Conservation (phyloP, 805 yeast species). For the Ogataea degrootiae region DNA sequence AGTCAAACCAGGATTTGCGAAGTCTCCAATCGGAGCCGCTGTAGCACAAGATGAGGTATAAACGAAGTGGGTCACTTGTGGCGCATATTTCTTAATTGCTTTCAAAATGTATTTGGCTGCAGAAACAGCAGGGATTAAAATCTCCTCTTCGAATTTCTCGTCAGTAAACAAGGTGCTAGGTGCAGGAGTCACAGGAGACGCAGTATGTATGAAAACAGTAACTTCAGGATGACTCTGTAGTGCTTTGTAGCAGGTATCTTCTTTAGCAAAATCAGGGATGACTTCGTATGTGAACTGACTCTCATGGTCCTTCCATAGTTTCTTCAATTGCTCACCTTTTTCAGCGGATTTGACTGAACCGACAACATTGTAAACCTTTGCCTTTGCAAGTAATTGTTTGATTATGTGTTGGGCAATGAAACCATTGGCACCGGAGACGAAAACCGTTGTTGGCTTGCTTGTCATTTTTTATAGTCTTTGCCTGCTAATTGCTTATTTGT, state of each 20-base stretch:
- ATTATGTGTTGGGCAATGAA: conserved; percentile 32
- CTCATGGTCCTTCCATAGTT: conserved; percentile 12
- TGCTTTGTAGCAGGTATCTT: conserved; percentile 45
- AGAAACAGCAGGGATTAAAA: conserved; percentile 51
- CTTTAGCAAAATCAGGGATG: conserved; percentile 31
- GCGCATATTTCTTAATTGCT: conserved; percentile 38
- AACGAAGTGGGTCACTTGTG: conserved; percentile 44
- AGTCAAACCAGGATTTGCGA: conserved; percentile 5
- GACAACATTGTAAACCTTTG: conserved; percentile 39
- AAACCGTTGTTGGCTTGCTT: background rate
- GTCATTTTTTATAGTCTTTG: too few species aligned
- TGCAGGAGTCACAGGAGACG: conserved; percentile 38
- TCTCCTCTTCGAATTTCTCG: conserved; percentile 39
- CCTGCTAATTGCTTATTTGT: too few species aligned
- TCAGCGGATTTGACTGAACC: conserved; percentile 45
- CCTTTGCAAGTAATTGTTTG: conserved; percentile 30
- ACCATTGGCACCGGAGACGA: conserved; percentile 11
- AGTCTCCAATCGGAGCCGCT: conserved; percentile 18
- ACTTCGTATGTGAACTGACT: conserved; percentile 25
- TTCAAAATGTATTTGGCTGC: conserved; percentile 49
- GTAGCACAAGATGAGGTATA: conserved; percentile 54
- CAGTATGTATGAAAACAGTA: conserved; percentile 44
- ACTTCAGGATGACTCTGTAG: conserved; percentile 38
- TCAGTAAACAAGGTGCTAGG: conserved; percentile 20
- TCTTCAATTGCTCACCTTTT: conserved; percentile 37